Conservation (phyloP, 805 yeast species). For the Henningerozyma blattae region DNA sequence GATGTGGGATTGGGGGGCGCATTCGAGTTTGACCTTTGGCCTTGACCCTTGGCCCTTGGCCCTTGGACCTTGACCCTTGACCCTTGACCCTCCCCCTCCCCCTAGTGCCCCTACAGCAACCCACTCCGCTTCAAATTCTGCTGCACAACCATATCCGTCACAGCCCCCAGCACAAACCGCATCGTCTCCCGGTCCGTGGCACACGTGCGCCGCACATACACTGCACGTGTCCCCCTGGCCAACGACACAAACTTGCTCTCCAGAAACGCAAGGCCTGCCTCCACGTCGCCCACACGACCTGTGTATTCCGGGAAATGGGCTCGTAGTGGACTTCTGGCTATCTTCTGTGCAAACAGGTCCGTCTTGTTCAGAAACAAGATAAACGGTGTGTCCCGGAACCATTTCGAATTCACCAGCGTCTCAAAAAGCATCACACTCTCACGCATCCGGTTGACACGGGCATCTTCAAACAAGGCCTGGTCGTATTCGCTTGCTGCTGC, state of each 20-base stretch:
- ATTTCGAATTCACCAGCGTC: slow-evolving; percentile 68
- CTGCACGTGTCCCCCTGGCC: slow-evolving; percentile 54
- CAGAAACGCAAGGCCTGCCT: slow-evolving; percentile 59
- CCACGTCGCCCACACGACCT: slow-evolving; percentile 52
- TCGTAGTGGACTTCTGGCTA: slow-evolving; percentile 51
- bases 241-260: slow-evolving; percentile 53
- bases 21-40: no score
- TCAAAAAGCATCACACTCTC: slow-evolving; percentile 81
- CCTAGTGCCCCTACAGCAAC: slow-evolving; percentile 30
- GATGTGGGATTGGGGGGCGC: no score
- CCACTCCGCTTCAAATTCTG: slow-evolving; percentile 74
- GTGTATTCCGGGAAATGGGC: slow-evolving; percentile 68
- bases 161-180: slow-evolving; percentile 85
- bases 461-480: slow-evolving; percentile 84
- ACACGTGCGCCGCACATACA: slow-evolving; percentile 86
- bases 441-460: slow-evolving; percentile 76
- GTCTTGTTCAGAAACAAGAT: slow-evolving; percentile 82
- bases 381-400: slow-evolving; percentile 81
- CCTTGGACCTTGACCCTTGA: no score
- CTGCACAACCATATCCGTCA: slow-evolving; percentile 81
- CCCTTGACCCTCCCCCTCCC: no score
- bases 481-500: slow-evolving; percentile 88
- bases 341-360: slow-evolving; percentile 67
- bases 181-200: slow-evolving; percentile 88
- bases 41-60: no score